Evolutionary conservation across 1,284 basidiomycete genomes (phyloP).

Genomic region (Ceratobasidium sp.): DNA sequence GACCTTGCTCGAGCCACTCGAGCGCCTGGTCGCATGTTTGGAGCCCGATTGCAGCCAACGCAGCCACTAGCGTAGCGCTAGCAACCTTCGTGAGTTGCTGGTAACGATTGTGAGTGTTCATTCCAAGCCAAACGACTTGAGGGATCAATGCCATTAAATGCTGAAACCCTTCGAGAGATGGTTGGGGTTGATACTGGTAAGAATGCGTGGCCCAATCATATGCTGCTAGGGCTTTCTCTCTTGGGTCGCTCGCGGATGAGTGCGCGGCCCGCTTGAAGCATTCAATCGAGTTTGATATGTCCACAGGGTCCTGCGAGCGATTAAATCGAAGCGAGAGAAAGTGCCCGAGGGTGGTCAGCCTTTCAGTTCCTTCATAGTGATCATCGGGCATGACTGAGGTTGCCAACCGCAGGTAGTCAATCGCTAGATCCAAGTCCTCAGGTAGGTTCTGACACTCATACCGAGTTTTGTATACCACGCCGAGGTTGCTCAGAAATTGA

Average conservation of each 20-base stretch:
- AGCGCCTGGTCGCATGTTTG: constrained; percentile 21
- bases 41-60: not conserved
- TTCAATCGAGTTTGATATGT: not conserved
- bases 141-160: not conserved
- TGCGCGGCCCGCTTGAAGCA: not conserved
- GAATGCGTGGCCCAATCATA: no score
- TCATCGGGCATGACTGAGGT: not conserved
- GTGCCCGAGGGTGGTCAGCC: no score
- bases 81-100: not conserved
- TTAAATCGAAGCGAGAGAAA: not conserved
- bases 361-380: no score
- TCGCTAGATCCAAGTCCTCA: not conserved
- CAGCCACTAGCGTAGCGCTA: not conserved
- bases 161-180: not conserved
- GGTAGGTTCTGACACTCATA: not conserved
- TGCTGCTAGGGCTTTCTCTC: not conserved
- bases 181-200: not conserved
- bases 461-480: not conserved
- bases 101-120: not conserved
- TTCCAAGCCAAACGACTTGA: not conserved
- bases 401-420: not conserved
- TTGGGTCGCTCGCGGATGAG: not conserved
- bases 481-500: not conserved
- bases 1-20: constrained; percentile 44
- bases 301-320: not conserved